Evolutionary conservation across 345 rosid species (phyloP), one percentile per base, ranked within the genome.

Genomic region (Salix suchowensis): DNA sequence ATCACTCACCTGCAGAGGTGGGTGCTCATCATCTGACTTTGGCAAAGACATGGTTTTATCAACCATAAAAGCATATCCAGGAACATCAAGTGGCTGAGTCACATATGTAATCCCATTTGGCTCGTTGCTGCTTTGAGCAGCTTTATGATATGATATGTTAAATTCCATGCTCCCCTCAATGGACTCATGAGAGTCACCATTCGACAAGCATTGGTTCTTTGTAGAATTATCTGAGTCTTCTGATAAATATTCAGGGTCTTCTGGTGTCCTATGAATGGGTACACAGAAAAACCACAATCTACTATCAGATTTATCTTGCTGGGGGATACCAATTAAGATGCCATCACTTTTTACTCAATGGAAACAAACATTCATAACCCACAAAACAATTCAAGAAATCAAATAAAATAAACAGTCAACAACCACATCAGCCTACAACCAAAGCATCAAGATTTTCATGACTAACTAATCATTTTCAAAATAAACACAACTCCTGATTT

Each of bases 131-230:
- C 80, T 76, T 78, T 76, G 87, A 84, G 76, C 76, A 79, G 88
- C 87, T 82, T 89, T 88, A 77, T 91, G 87, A 80, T 89, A 93
- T 9, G 92, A 93, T 72, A 96, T 83, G 82, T 80, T 87, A 79
- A 92, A 90, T 85, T 89, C 93, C 77, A 83, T 85, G 28, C 83
- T 68, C 23, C 85, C 93, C 80, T 88, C 89, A 70, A 86, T 78
- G 6, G 88, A 87, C 76, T 88, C 90, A 13, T 78, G 86, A 69
- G 91, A 85, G 78, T 87, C 91, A 67, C 88, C 91, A 84, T 88
- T 88, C 2, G 85, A 87, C 36, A 76, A 79, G 78, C 78, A 81
- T 30, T 79, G 92, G 71, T 90, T 81, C 76, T 85, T 81, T 65
- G 82, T 86, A 13, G 89, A 89, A 77, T 84, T 86, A 73, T 89